A percentile compares a stretch with the other conserved stretches of the same genome.
Evolutionary conservation across 1,284 basidiomycete genomes (phyloP).

Genomic region (Ustilago loliicola): DNA sequence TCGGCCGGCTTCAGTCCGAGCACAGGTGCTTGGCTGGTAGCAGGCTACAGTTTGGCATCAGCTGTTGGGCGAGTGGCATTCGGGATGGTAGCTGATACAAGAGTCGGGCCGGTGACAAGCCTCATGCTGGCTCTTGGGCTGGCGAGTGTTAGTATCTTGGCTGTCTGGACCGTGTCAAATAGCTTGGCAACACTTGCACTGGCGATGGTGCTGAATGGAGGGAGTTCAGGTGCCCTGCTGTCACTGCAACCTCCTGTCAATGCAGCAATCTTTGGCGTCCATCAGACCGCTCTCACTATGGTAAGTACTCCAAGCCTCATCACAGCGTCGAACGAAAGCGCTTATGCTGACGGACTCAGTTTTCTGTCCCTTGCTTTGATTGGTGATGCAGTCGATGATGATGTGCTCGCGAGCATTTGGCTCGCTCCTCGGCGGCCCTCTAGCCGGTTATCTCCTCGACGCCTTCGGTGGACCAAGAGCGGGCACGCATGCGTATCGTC

Average conservation of each 20-base stretch:
- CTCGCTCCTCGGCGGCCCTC: conserved; percentile 46
- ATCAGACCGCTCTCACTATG: conserved; percentile 47
- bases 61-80: conserved; percentile 50
- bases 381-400: conserved; percentile 41
- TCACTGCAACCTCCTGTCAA: conserved; percentile 55
- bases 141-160: conserved; percentile 42
- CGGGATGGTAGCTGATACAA: conserved; percentile 51
- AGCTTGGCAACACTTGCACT: conserved; percentile 36
- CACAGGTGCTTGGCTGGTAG: conserved; percentile 63
- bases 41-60: conserved; percentile 56
- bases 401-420: conserved; percentile 49
- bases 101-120: conserved; percentile 52
- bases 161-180: conserved; percentile 52
- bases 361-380: not conserved
- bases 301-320: conserved; percentile 12
- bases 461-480: conserved; percentile 45
- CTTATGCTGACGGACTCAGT: no score
- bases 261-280: conserved; percentile 52
- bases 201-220: conserved; percentile 57
- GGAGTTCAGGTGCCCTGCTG: conserved; percentile 49
- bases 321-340: not conserved
- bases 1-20: conserved; percentile 59
- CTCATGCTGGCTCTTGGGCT: conserved; percentile 43
- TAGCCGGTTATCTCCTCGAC: conserved; percentile 54
- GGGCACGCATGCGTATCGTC: conserved; percentile 42